These are phyloP conservation scores for Aspergillus chevalieri DNA, from an alignment of 2,329 filamentous ascomycete species.

Conservation along the genomic window DNA sequence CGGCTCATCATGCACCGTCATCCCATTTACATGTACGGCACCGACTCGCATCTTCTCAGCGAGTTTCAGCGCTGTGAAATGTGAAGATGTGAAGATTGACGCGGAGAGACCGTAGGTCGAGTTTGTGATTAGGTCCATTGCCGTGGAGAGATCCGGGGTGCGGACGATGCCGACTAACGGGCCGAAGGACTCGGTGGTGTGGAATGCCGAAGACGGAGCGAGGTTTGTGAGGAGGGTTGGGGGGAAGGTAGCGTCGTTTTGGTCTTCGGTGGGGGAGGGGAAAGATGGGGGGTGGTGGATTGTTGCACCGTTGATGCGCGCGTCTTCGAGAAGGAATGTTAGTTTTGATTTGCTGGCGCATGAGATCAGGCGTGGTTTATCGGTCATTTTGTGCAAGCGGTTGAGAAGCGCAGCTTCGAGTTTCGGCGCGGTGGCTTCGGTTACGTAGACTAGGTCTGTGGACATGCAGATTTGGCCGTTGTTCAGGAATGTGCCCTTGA, in stretches of 20 bases:
- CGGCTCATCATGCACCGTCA: slow-evolving; percentile 22
- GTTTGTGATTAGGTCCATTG: slow-evolving; percentile 14
- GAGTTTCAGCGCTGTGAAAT: slow-evolving; percentile 19
- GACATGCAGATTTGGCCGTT: slow-evolving; percentile 73
- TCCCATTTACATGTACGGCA: slow-evolving; percentile 22
- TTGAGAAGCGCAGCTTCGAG: background rate
- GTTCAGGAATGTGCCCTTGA: slow-evolving; percentile 23
- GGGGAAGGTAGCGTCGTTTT: background rate
- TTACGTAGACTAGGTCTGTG: slow-evolving; percentile 61
- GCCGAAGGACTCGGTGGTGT: slow-evolving; percentile 24
- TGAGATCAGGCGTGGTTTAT: background rate
- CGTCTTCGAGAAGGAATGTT: slow-evolving; percentile 43
- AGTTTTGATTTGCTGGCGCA: background rate
- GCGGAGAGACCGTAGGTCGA: slow-evolving; percentile 23
- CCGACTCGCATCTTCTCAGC: slow-evolving; percentile 18
- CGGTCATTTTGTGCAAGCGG: background rate
- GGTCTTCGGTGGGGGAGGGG: background rate
- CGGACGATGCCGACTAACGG: slow-evolving; percentile 18
- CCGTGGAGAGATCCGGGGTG: slow-evolving; percentile 18
- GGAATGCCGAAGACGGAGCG: slow-evolving; percentile 7
- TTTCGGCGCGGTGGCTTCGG: slow-evolving; percentile 38
- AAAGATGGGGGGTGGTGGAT: slow-evolving; percentile 17
- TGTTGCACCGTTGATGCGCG: slow-evolving; percentile 48
- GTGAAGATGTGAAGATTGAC: slow-evolving; percentile 19
- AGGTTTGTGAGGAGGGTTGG: background rate